Percentiles rank a stretch among this genome's conserved stretches.
phyloP scores from a whole-genome alignment of 2,329 filamentous ascomycete species.

The Diaporthe sp. region DNA sequence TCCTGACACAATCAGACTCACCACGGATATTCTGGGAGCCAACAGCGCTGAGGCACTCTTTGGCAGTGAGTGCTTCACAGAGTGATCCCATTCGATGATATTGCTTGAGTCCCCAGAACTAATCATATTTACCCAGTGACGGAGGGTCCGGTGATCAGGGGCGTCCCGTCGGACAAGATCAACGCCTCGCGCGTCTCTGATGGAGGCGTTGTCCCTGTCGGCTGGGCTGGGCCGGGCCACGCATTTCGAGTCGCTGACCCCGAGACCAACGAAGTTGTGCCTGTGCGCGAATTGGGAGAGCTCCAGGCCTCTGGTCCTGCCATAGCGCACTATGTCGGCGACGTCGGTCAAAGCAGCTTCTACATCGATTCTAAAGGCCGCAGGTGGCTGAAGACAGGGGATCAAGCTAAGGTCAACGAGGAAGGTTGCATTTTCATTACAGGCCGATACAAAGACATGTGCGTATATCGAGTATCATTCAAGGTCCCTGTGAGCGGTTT shows the following conservation, averaged over 20 bases:
- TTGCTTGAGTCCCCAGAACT: not conserved
- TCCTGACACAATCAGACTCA: slow-evolving; percentile 2
- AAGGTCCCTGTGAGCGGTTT: too few relatives aligned
- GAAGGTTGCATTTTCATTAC: not conserved
- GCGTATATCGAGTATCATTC: too few relatives aligned
- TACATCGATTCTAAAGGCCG: not conserved
- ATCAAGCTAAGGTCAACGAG: not conserved
- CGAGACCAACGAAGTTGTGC: not conserved
- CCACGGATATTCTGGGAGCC: not conserved
- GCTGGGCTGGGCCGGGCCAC: not conserved
- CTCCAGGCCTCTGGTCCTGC: not conserved
- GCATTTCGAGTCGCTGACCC: slow-evolving; percentile 8
- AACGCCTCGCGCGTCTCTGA: not conserved
- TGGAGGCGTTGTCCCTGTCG: not conserved
- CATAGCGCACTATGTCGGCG: not conserved
- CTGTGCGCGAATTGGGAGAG: not conserved
- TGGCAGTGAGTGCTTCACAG: not conserved
- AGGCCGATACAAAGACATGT: slow-evolving; percentile 12
- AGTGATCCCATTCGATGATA: not conserved
- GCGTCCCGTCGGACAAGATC: not conserved
- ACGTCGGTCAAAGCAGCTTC: not conserved
- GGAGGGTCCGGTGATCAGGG: not conserved
- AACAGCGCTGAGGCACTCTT: slow-evolving; percentile 3
- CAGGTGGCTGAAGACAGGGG: slow-evolving; percentile 6
- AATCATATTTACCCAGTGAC: not conserved